Evolutionary conservation across 768 basidiomycete genomes (phyloP), one percentile per base, ranked within the genome.

Genomic region (Lentinula raphanica): DNA sequence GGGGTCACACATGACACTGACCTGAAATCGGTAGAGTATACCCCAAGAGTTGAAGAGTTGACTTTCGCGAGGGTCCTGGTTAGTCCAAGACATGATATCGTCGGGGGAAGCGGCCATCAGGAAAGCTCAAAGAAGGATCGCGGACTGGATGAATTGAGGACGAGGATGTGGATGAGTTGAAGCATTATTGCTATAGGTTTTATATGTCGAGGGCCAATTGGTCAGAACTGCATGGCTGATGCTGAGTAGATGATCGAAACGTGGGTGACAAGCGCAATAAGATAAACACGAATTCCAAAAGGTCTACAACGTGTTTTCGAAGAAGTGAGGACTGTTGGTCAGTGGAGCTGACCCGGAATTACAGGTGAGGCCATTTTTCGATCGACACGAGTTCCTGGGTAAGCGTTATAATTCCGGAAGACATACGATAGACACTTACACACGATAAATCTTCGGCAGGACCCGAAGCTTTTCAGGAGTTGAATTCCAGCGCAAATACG

Each of bases 51-150:
- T 90, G 75, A 92, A 93, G 59, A 94, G 79, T 53, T 83, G 77
- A 66, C 92, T 93, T 70, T 91, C 86, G 49, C 89, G 86, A 65
- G 89, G 87, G 71, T 93, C 90, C 65, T 87, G 85, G 72, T 87
- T 90, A 46, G 91, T 92, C 91, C 91, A 94, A 55, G 86, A 90
- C 69, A 92, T 82, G 49, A 90, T 77, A 59, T 92, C 89, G 71
- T 84, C 81, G 58, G 81, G 75, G 58, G 78, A 67, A 65, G 78
- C 72, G 48, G 79, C 67, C 82, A 84, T 84, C 63, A 66, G 60
- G 63, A 58, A 60, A 64, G 63, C 54, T 21, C 62, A 57, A 46
- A 17, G 55, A 58, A 59, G 62, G 62, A 58, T 59, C 59, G 62
- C 51, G 57, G 62, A 62, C 45, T 61, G 66, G 64, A 62, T 59